phyloP scores from a whole-genome alignment of 176 grass and related monocot species.

The Aegilops bicornis region DNA sequence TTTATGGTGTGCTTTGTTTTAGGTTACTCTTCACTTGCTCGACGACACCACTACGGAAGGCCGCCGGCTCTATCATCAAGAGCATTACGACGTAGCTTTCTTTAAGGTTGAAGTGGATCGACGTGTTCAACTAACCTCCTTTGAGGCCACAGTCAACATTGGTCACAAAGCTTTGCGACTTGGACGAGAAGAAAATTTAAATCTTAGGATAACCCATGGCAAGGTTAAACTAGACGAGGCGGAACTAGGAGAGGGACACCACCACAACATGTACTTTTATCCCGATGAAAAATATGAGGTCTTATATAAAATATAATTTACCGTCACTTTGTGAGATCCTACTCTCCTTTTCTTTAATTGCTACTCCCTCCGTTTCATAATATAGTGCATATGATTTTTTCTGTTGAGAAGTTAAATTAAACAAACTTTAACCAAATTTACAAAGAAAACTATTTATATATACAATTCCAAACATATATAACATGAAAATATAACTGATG shows the following conservation, averaged over 20 bases:
- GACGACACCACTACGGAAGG: neutral
- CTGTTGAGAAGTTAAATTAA: too few relatives aligned
- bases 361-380: too few relatives aligned
- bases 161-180: neutral
- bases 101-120: neutral
- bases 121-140: neutral
- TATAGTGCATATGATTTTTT: too few relatives aligned
- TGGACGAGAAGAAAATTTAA: neutral
- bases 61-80: neutral
- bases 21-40: neutral
- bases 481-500: too few relatives aligned
- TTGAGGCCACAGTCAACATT: neutral
- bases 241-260: neutral
- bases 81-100: constrained; percentile 5
- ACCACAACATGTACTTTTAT: neutral
- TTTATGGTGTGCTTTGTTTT: neutral
- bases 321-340: too few relatives aligned
- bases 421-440: too few relatives aligned
- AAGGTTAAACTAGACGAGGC: neutral
- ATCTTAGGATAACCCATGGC: neutral
- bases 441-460: too few relatives aligned
- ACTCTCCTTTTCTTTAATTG: too few relatives aligned
- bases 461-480: too few relatives aligned
- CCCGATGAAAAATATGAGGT: neutral
- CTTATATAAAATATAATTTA: too few relatives aligned